Percentiles rank a stretch among this genome's conserved stretches.
These are phyloP conservation scores for Solanum pennellii DNA, from an alignment of 257 asterid genomes.

Conservation along the genomic window DNA sequence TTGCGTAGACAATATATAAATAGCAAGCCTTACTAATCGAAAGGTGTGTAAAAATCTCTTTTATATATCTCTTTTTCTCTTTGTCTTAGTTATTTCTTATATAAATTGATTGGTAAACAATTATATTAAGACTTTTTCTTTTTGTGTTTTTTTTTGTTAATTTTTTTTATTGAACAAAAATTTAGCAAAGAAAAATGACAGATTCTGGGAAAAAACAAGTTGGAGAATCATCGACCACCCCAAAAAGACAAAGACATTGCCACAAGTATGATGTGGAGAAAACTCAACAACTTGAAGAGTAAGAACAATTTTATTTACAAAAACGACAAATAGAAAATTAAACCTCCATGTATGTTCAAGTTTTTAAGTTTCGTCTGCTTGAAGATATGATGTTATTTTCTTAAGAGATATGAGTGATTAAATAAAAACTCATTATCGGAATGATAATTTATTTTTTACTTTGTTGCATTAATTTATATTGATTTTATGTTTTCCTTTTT, in stretches of 20 bases:
- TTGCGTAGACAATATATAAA: background rate
- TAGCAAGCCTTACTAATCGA: too few relatives aligned
- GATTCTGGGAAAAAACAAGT: constrained; percentile 8
- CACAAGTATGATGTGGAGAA: constrained; percentile 51
- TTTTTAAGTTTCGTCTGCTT: background rate
- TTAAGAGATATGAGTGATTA: background rate
- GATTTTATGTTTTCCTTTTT: background rate
- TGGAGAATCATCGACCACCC: constrained; percentile 16
- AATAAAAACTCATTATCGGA: background rate
- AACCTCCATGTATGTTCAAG: background rate
- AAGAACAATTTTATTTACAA: constrained; percentile 5
- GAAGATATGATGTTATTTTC: background rate
- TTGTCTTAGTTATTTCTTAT: background rate
- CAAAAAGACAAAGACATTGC: constrained; percentile 21
- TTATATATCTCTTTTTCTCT: background rate
- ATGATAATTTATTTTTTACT: background rate
- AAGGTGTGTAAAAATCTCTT: background rate
- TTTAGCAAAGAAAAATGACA: background rate
- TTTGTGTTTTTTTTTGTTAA: background rate
- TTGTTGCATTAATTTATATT: background rate
- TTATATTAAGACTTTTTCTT: background rate
- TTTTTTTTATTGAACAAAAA: background rate
- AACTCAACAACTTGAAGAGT: constrained; percentile 56
- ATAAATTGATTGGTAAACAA: background rate
- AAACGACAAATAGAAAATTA: background rate